Percentiles rank a stretch among this genome's conserved stretches.
Conservation (phyloP, 805 yeast species). For the Phaffomyces thermotolerans region DNA sequence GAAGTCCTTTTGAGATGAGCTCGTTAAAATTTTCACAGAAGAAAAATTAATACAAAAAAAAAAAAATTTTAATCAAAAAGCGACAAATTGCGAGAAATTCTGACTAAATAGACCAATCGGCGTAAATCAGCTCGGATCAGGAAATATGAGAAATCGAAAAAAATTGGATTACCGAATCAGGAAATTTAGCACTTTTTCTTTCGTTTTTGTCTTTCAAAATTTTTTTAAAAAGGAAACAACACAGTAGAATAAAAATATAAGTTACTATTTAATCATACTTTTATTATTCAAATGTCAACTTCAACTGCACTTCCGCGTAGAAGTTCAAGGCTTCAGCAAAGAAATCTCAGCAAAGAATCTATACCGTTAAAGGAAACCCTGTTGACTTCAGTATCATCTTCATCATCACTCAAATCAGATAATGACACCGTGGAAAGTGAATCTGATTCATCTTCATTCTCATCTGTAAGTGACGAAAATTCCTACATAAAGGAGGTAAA, state of each 20-base stretch:
- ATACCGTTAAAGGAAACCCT: background rate
- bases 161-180: background rate
- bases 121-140: background rate
- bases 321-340: background rate
- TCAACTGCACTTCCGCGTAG: background rate
- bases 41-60: constrained; percentile 5
- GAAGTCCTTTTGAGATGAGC: constrained; percentile 2
- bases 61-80: background rate
- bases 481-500: background rate
- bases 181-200: background rate
- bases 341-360: background rate
- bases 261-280: background rate
- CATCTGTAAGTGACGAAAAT: constrained; percentile 4
- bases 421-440: constrained; percentile 6
- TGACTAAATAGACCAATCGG: background rate
- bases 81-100: too few relatives aligned
- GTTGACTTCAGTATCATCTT: constrained; percentile 8
- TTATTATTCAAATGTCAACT: background rate
- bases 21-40: constrained; percentile 5
- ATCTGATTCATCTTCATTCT: constrained; percentile 3
- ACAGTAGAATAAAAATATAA: background rate
- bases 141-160: background rate
- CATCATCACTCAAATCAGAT: constrained; percentile 9
- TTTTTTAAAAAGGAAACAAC: background rate
- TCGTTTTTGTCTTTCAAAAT: background rate